Evolutionary conservation across 768 basidiomycete species (phyloP), one percentile per base, ranked within the genome.

Genomic region (Rubroboletus satanas): DNA sequence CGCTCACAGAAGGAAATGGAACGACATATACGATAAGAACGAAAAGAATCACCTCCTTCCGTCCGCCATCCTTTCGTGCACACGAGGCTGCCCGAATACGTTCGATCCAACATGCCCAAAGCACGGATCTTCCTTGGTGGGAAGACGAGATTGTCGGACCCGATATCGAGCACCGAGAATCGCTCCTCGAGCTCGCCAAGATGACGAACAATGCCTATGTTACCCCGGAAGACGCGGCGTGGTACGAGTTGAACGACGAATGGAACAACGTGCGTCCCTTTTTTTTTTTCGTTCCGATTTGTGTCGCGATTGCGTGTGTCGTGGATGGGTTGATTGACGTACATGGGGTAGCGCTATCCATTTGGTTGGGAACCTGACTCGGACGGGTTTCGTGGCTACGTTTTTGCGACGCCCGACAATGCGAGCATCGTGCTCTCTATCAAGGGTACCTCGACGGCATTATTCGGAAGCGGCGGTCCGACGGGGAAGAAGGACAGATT

Each of bases 201-300:
- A 98, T 99, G 91, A 83, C 92, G 38, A 90, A 87, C 64, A 93
- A 98, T 66, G 93, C 96, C 45, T 98, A 98, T 74, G 72, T 87
- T 15, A 65, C 75, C 11, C 83, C 83, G 0, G 76, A 78, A 8
- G 83, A 87, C 52, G 55, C 71, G 7, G 79, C 68, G 1, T 98
- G 96, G 96, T 96, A 91, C 68, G 83, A 88, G 45, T 63, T 94
- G 43, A 78, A 75, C 2, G 78, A 75, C 0, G 65, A 76, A 1
- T 98, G 88, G 88, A 84, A 83, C 66, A 72, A 71, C 7, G 82
- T 82, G 52, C 52, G 65, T 61, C 7, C 4, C n/a, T n/a, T n/a
- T n/a, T n/a, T 2, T 14, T n/a, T 18, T 23, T 47, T 46, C 11
- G 35, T 26, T 26, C 17, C 21, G 5, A 10, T 17, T 23, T 11